These are phyloP conservation scores for Kodamaea alishanica DNA, from an alignment of 1,139 yeast species.

Conservation along the genomic window DNA sequence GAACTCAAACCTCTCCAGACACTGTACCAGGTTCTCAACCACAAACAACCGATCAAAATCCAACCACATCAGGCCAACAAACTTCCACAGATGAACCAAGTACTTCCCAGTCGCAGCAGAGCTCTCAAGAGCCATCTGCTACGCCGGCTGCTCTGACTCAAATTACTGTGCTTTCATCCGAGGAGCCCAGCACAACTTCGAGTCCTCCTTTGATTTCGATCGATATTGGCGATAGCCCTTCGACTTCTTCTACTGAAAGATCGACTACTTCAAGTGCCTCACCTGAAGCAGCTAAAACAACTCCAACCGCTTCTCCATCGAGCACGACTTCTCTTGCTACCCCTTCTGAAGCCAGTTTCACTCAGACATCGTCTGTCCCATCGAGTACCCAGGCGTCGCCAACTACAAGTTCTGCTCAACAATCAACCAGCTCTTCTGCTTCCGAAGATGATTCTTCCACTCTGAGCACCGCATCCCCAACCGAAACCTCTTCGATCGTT, in stretches of 20 bases:
- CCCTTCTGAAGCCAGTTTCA: background rate
- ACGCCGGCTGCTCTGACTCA: background rate
- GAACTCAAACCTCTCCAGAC: too few relatives aligned
- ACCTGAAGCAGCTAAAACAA: background rate
- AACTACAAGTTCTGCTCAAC: background rate
- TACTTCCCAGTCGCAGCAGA: too few relatives aligned
- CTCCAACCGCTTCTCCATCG: slow-evolving; percentile 1
- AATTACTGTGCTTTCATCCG: background rate
- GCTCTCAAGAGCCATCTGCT: background rate
- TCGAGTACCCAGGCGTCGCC: too few relatives aligned
- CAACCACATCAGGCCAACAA: too few relatives aligned
- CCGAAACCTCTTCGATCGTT: slow-evolving; percentile 1
- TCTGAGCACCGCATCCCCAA: background rate
- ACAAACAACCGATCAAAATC: too few relatives aligned
- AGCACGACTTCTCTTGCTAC: slow-evolving; percentile 1
- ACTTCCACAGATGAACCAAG: too few relatives aligned
- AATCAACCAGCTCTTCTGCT: background rate
- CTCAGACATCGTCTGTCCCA: background rate
- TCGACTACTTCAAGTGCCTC: background rate
- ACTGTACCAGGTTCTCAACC: too few relatives aligned
- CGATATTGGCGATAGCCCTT: background rate
- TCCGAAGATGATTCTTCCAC: background rate
- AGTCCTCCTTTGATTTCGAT: background rate
- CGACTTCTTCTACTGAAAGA: background rate
- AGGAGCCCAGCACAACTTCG: background rate